Conservation (phyloP, 2,329 filamentous ascomycete species). For the Pseudogymnoascus sp. region DNA sequence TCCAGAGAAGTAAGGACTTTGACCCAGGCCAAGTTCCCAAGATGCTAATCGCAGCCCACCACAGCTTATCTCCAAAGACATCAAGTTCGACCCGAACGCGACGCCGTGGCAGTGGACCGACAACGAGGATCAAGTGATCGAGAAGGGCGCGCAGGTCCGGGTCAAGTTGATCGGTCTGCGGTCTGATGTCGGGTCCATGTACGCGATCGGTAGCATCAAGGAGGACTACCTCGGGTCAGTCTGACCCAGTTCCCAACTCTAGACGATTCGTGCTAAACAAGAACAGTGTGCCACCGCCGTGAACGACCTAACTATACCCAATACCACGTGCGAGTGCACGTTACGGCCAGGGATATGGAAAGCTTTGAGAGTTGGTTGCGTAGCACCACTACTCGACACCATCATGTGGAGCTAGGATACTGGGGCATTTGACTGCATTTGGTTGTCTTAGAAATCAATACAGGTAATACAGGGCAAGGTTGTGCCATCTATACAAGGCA, state of each 20-base stretch:
- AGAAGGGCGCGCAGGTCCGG: slow-evolving; percentile 85
- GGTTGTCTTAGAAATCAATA: neutral
- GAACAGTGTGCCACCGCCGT: slow-evolving; percentile 7
- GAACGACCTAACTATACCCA: neutral
- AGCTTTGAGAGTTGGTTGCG: neutral
- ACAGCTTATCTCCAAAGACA: slow-evolving; percentile 81
- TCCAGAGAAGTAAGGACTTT: slow-evolving; percentile 63
- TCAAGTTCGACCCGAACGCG: slow-evolving; percentile 91
- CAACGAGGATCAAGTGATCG: slow-evolving; percentile 86
- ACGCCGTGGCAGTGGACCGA: slow-evolving; percentile 97
- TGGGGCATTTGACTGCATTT: neutral
- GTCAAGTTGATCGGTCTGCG: slow-evolving; percentile 91
- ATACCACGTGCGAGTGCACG: slow-evolving; percentile 1
- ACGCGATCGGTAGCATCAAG: slow-evolving; percentile 95
- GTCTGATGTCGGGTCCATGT: slow-evolving; percentile 90
- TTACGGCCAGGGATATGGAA: neutral
- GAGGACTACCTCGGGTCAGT: slow-evolving; percentile 63
- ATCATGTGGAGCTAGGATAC: neutral
- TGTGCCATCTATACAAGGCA: slow-evolving; percentile 4
- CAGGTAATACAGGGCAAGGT: neutral
- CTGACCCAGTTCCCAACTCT: neutral
- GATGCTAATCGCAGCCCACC: slow-evolving; percentile 1
- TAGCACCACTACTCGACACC: neutral
- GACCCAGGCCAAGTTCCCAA: slow-evolving; percentile 17
- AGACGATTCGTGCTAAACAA: neutral